Conservation (phyloP, 495 filamentous ascomycete genomes). For the Xylaria scruposa region DNA sequence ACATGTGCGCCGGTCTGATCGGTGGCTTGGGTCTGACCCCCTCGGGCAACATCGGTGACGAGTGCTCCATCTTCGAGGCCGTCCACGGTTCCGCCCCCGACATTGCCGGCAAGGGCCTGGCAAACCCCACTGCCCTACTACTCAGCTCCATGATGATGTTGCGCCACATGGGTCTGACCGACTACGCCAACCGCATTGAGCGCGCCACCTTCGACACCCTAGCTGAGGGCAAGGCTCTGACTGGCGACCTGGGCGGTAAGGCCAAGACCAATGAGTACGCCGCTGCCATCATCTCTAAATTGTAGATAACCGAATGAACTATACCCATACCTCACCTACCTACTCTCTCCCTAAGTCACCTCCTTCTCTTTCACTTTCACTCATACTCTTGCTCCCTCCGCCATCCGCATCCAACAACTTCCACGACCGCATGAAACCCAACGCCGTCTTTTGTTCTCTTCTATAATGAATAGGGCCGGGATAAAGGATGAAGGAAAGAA, state of each 20-base stretch:
- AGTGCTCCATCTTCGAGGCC: conserved; percentile 99
- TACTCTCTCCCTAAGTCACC: neutral
- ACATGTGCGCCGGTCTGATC: conserved; percentile 98
- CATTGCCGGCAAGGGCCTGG: conserved; percentile 93
- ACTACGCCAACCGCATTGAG: conserved; percentile 88
- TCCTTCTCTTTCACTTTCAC: neutral
- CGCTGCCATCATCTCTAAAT: conserved; percentile 82
- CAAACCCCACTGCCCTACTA: conserved; percentile 93
- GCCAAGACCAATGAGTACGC: conserved; percentile 92
- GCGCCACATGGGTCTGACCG: conserved; percentile 92
- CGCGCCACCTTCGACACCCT: conserved; percentile 92
- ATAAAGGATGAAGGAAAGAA: neutral
- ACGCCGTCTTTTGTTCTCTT: neutral
- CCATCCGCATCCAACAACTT: conserved; percentile 22
- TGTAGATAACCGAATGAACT: conserved; percentile 55
- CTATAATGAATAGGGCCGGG: neutral
- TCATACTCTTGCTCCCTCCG: neutral
- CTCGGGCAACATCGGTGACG: conserved; percentile 97
- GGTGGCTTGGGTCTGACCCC: conserved; percentile 96
- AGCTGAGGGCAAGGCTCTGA: conserved; percentile 93
- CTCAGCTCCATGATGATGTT: conserved; percentile 98
- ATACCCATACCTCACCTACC: conserved; percentile 10
- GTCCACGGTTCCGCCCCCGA: conserved; percentile 98
- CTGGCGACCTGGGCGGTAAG: conserved; percentile 93
- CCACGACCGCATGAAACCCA: conserved; percentile 3